Percentiles rank a stretch among this genome's conserved stretches.
Conservation (phyloP, 2,329 filamentous ascomycete species). For the Dothistroma pini region DNA sequence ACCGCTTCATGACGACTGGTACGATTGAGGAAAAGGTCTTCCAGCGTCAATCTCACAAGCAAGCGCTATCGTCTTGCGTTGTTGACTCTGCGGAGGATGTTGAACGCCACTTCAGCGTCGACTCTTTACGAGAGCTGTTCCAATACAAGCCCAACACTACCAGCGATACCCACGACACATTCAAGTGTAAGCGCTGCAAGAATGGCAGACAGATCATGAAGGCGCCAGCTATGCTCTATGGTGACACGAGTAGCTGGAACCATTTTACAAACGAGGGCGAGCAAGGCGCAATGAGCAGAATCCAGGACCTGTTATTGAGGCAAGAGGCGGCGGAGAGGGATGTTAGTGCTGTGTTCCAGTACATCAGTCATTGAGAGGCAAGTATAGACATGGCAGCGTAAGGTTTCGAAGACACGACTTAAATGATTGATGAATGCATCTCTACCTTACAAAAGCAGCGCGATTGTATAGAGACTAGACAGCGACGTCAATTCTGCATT, state of each 20-base stretch:
- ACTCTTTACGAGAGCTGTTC: conserved; percentile 88
- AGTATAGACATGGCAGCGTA: background rate
- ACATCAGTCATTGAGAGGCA: conserved; percentile 73
- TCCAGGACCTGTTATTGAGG: conserved; percentile 85
- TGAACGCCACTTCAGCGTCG: conserved; percentile 90
- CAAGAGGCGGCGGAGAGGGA: conserved; percentile 76
- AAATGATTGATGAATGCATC: conserved; percentile 3
- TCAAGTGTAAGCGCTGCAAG: conserved; percentile 93
- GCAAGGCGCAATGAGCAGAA: conserved; percentile 61
- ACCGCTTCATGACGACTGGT: conserved; percentile 97
- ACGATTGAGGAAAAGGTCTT: conserved; percentile 99
- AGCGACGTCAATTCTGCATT: no score
- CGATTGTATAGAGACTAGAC: background rate
- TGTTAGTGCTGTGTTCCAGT: conserved; percentile 96
- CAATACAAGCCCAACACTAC: conserved; percentile 81
- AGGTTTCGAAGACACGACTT: background rate
- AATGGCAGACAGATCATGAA: conserved; percentile 82
- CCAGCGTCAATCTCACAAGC: conserved; percentile 96
- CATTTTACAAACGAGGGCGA: conserved; percentile 80
- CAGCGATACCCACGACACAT: conserved; percentile 96
- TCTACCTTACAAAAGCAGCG: background rate
- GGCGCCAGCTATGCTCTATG: conserved; percentile 91
- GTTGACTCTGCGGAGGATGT: conserved; percentile 97
- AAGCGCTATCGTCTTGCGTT: conserved; percentile 91
- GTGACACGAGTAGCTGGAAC: conserved; percentile 99